Evolutionary conservation across 2,329 filamentous ascomycete genomes (phyloP).

Genomic region (Stemphylium vesicarium): DNA sequence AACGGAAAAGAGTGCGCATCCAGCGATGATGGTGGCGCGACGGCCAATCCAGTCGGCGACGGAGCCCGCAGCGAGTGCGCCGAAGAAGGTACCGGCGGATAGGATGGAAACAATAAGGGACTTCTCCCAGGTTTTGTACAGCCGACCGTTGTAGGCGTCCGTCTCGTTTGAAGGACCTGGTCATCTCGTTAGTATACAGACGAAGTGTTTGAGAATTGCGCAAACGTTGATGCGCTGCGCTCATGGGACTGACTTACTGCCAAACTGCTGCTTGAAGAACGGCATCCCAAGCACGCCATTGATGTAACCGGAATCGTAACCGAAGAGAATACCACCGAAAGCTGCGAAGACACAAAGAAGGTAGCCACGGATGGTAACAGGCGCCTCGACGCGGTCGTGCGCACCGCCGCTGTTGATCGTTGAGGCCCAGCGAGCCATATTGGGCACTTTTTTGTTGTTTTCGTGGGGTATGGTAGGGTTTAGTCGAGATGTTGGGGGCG

Average conservation of each 20-base stretch:
- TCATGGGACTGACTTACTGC: slow-evolving; percentile 44
- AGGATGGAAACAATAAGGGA: slow-evolving; percentile 82
- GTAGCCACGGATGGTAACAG: slow-evolving; percentile 55
- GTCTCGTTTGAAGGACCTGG: slow-evolving; percentile 57
- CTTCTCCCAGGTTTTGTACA: slow-evolving; percentile 59
- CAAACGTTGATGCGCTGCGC: neutral
- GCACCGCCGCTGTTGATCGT: slow-evolving; percentile 43
- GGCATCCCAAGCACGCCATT: slow-evolving; percentile 64
- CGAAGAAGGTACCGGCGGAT: slow-evolving; percentile 81
- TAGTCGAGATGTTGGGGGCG: neutral
- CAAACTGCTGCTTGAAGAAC: slow-evolving; percentile 46
- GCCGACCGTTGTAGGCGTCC: slow-evolving; percentile 48
- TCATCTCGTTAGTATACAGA: slow-evolving; percentile 5
- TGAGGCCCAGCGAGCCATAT: slow-evolving; percentile 36
- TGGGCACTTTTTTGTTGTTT: slow-evolving; percentile 9
- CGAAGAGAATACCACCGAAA: slow-evolving; percentile 72
- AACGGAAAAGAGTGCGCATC: slow-evolving; percentile 45
- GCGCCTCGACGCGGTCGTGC: slow-evolving; percentile 60
- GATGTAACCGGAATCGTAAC: slow-evolving; percentile 80
- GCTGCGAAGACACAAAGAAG: slow-evolving; percentile 56
- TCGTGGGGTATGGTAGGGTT: neutral
- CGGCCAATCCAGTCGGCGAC: slow-evolving; percentile 73
- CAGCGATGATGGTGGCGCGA: slow-evolving; percentile 63
- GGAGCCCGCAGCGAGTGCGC: slow-evolving; percentile 73
- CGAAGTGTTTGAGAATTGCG: too few relatives aligned